Base-by-base conservation (phyloP, 176 grass and related monocot genomes). In the Oryza australiensis region DNA sequence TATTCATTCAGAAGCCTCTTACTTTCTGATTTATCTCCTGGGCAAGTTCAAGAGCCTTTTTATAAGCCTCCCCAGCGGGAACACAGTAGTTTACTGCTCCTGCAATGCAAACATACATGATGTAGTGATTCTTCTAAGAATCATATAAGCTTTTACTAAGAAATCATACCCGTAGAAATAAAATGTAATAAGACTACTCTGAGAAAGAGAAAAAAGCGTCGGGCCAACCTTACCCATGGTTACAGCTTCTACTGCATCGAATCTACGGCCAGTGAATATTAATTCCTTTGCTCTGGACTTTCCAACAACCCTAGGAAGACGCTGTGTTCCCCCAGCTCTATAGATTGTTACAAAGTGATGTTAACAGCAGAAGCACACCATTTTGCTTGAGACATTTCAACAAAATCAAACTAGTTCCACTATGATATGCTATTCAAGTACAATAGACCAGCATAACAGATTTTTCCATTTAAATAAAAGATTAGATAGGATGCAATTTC, bases 261-360 rank as follows among this genome's bases (percentile, higher is more conserved):
- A 88, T 78, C 89, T 89, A 69, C 91, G 89, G 3, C 88, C 93
- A 27, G 93, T 99, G 84, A 95, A 90, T 91, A 95, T 99, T 34
- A 95, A 81, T 63, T 99, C 96, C 79, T 95, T 99, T 46, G 96
- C 96, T 82, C 82, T 87, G 41, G 89, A 83, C 55, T 66, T 92
- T 78, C 96, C 96, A 71, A 95, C 87, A 70, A 99, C 88, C 81
- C 96, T 92, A 72, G 96, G 93, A 87, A 99, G 89, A 32, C 91
- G 90, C 23, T 95, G 96, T 22, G 93, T 99, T 15, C 93, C 93
- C 34, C 96, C 93, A 73, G 93, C 96, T 85, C 93, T 99, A 66
- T 22, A 83, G 76, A 79, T 85, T 66, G 48, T 26, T 82, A 33
- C 43, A 86, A 64, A 85, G 57, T 38, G 32, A 27, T 70, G 33